These are phyloP conservation scores for Calonectria pauciramosa DNA, from an alignment of 2,329 filamentous ascomycete species.

Conservation along the genomic window DNA sequence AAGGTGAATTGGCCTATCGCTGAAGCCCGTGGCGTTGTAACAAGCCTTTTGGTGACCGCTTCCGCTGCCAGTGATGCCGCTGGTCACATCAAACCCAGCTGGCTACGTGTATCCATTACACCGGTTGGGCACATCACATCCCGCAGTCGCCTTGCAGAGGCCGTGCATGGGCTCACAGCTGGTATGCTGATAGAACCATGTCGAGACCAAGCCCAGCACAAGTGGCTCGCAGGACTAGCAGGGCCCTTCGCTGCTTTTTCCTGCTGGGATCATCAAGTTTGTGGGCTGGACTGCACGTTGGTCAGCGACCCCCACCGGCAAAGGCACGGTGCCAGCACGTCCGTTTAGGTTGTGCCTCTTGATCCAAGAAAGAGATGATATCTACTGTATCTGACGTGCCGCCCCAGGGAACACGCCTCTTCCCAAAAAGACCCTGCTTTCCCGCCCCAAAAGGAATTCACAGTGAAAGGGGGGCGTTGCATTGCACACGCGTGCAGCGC, in stretches of 20 bases:
- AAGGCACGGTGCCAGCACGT: slow-evolving; percentile 26
- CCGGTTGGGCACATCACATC: slow-evolving; percentile 39
- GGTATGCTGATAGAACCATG: slow-evolving; percentile 24
- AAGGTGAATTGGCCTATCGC: slow-evolving; percentile 37
- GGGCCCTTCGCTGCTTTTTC: slow-evolving; percentile 10
- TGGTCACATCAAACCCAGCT: slow-evolving; percentile 16
- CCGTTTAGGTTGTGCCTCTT: slow-evolving; percentile 6
- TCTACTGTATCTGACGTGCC: slow-evolving; percentile 14
- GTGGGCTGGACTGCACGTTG: slow-evolving; percentile 19
- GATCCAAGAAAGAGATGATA: background rate
- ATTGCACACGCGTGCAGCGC: background rate
- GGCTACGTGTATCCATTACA: slow-evolving; percentile 44
- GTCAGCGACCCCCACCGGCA: slow-evolving; percentile 20
- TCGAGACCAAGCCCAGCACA: slow-evolving; percentile 9
- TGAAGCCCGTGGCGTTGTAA: slow-evolving; percentile 29
- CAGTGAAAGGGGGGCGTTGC: slow-evolving; percentile 10
- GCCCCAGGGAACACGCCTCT: background rate
- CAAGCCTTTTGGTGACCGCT: slow-evolving; percentile 24
- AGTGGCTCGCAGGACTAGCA: slow-evolving; percentile 23
- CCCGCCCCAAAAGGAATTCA: background rate
- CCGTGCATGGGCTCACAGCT: slow-evolving; percentile 24
- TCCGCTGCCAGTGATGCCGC: slow-evolving; percentile 26
- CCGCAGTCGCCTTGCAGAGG: slow-evolving; percentile 35
- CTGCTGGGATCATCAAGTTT: slow-evolving; percentile 24
- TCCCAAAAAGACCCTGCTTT: slow-evolving; percentile 4